Evolutionary conservation across 352 stramenopile genomes (phyloP), one percentile per base, ranked within the genome.

Genomic region (Globisporangium acanthophoron): DNA sequence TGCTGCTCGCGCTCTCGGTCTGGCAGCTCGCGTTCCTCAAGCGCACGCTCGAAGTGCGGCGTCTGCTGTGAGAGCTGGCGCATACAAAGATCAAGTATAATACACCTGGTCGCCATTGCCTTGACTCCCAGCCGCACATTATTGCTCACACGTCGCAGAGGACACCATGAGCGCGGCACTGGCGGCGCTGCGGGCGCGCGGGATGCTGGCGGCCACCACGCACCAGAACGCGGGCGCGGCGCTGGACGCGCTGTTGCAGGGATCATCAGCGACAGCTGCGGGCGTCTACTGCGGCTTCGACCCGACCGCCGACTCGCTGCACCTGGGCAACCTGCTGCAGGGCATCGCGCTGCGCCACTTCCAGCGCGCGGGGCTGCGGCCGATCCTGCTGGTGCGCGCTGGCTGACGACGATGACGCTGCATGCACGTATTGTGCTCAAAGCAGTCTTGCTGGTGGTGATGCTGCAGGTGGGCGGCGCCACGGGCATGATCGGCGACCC

Each of bases 401-500:
- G 5, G 12, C 11, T 48, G 41, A 21, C 7, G 3, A 11, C 1
- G 27, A 27, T 21, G 1, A 27, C 12, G 5, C 5, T 27, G 16
- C 13, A 3, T 18, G 8, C 5, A 45, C 27, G 24, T 8, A 12
- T 18, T 3, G 2, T 24, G 31, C 29, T 31, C 39, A 27, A 27
- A 27, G 24, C 24, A n/a, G 33, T 35, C 16, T 21, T 21, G 21
- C 3, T 11, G n/a, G 40, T 29, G 9, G 12, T 27, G 13, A 15
- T 5, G 29, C 5, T 24, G 39, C 40, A 85, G 73, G 66, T 91
- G 39, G 82, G 83, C 12, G 90, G 90, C 41, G 89, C 88, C 40
- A 97, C 91, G 8, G 91, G 89, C 9, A 85, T 96, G 74, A 97
- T 99, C 35, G 97, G 97, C 39, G 97, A 99, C 76, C 97, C 97